Conservation (phyloP, 148 eudicot genomes). For the Agrostemma githago region DNA sequence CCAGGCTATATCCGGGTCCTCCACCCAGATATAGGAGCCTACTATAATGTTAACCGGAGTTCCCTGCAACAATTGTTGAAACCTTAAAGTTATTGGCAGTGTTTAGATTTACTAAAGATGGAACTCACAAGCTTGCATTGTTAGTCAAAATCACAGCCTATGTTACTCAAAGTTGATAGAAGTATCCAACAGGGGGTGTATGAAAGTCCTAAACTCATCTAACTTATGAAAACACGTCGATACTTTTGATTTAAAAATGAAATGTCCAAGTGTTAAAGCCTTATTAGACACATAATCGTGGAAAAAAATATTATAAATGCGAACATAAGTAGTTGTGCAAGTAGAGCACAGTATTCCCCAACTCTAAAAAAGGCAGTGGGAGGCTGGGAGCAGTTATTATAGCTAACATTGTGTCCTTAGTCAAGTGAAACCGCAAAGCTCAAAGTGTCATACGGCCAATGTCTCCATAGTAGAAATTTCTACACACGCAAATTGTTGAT, state of each 20-base stretch:
- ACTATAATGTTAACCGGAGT: constrained; percentile 77
- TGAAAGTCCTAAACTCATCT: neutral
- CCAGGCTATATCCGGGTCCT: constrained; percentile 77
- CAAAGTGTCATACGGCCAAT: neutral
- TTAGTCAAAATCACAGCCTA: neutral
- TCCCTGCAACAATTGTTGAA: constrained; percentile 45
- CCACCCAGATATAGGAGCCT: constrained; percentile 92
- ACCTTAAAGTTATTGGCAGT: neutral
- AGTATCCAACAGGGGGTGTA: neutral
- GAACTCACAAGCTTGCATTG: neutral
- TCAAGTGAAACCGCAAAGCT: neutral
- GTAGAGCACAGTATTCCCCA: neutral
- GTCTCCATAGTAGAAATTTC: too few species aligned
- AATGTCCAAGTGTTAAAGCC: neutral
- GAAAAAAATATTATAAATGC: too few species aligned
- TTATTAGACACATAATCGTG: too few species aligned
- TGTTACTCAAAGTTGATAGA: neutral
- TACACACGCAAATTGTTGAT: neutral
- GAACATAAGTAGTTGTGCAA: too few species aligned
- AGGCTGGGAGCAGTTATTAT: neutral
- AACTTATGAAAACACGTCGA: neutral
- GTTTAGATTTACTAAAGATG: neutral
- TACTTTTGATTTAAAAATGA: neutral
- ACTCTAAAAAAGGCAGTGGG: neutral
- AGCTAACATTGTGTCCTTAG: neutral